These are phyloP conservation scores for Apiotrichum veenhuisii DNA, from an alignment of 1,284 basidiomycete genomes.

Conservation along the genomic window DNA sequence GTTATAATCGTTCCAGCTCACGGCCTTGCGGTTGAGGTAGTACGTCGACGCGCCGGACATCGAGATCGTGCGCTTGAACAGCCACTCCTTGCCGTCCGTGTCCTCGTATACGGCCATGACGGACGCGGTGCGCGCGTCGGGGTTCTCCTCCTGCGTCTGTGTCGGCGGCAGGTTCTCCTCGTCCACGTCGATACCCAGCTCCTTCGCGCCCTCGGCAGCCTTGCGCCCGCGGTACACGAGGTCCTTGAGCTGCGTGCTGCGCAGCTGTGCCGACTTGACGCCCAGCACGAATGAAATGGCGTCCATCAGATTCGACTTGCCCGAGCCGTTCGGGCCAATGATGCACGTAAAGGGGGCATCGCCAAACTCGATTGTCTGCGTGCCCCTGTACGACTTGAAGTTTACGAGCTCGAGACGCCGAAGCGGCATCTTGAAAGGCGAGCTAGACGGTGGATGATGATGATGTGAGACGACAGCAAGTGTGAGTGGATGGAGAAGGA, in stretches of 20 bases:
- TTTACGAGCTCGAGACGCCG: slow-evolving; percentile 72
- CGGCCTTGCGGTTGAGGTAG: slow-evolving; percentile 70
- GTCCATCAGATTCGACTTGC: slow-evolving; percentile 99
- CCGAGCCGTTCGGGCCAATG: slow-evolving; percentile 98
- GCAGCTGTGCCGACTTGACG: slow-evolving; percentile 86
- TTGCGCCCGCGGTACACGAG: slow-evolving; percentile 88
- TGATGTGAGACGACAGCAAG: background rate
- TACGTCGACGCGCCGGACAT: slow-evolving; percentile 82
- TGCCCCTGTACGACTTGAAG: slow-evolving; percentile 81
- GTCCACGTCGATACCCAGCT: slow-evolving; percentile 47
- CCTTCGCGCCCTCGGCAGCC: slow-evolving; percentile 52
- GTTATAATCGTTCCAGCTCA: slow-evolving; percentile 82
- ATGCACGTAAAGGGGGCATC: slow-evolving; percentile 78
- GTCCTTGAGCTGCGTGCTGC: slow-evolving; percentile 90
- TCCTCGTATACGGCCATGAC: slow-evolving; percentile 89
- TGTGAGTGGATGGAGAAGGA: slow-evolving; percentile 1
- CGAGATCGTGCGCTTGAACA: slow-evolving; percentile 73
- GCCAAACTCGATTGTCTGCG: slow-evolving; percentile 54
- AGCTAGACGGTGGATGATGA: background rate
- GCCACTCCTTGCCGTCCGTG: slow-evolving; percentile 71
- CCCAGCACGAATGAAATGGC: slow-evolving; percentile 99
- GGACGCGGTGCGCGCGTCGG: slow-evolving; percentile 83
- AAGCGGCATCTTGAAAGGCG: slow-evolving; percentile 45
- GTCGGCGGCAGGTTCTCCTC: slow-evolving; percentile 40
- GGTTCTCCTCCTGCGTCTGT: slow-evolving; percentile 14